Evolutionary conservation across 1,139 yeast genomes (phyloP).

Genomic region (Schwanniomyces etchellsii): DNA sequence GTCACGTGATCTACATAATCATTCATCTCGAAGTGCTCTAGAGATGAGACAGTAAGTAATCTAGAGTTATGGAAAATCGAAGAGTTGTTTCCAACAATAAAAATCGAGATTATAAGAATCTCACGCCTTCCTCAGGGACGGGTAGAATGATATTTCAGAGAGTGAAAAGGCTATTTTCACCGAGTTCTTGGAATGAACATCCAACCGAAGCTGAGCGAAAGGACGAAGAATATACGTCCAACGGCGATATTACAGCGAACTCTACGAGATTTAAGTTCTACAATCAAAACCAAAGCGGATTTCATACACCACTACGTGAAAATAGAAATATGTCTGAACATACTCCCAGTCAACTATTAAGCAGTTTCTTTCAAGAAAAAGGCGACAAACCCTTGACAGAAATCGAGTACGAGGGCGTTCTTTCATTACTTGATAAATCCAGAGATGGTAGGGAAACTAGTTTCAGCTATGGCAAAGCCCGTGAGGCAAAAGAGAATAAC

Average conservation of each 20-base stretch:
- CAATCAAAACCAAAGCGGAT: not conserved
- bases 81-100: slow-evolving; percentile 28
- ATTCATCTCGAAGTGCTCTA: too few relatives aligned
- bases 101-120: slow-evolving; percentile 16
- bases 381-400: slow-evolving; percentile 74
- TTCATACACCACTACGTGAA: not conserved
- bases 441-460: slow-evolving; percentile 8
- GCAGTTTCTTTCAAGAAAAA: slow-evolving; percentile 66
- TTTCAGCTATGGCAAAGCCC: not conserved
- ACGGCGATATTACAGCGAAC: too few relatives aligned
- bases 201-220: too few relatives aligned
- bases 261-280: not conserved
- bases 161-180: slow-evolving; percentile 25
- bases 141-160: slow-evolving; percentile 22
- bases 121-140: slow-evolving; percentile 18
- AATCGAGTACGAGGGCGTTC: slow-evolving; percentile 79
- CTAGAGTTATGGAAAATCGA: slow-evolving; percentile 39
- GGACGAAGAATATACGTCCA: too few relatives aligned
- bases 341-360: slow-evolving; percentile 52
- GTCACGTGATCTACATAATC: too few relatives aligned
- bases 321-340: slow-evolving; percentile 1
- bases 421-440: slow-evolving; percentile 43
- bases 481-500: too few relatives aligned
- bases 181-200: not conserved
- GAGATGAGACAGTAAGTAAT: too few relatives aligned